These are phyloP conservation scores for Apiotrichum sp. DNA, from an alignment of 1,284 basidiomycete genomes.

Conservation along the genomic window DNA sequence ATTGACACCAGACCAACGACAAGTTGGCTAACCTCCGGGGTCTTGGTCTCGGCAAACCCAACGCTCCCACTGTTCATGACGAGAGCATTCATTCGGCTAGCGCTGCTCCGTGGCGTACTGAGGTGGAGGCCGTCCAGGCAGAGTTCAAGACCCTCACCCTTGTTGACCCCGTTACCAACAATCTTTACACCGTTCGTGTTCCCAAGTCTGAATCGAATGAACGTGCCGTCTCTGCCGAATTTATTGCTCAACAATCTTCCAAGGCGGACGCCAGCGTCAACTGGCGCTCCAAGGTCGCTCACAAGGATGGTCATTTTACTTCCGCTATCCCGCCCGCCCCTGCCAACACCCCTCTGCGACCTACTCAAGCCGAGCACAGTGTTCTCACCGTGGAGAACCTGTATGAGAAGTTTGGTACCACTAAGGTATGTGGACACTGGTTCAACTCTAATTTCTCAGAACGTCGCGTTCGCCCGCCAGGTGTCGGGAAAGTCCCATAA, in stretches of 20 bases:
- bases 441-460: neutral
- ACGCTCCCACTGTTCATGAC: constrained; percentile 11
- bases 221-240: neutral
- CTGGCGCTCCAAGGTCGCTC: constrained; percentile 25
- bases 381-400: constrained; percentile 37
- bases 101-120: neutral
- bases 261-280: constrained; percentile 40
- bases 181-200: constrained; percentile 10
- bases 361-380: neutral
- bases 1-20: neutral
- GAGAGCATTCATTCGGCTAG: constrained; percentile 14
- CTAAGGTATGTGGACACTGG: constrained; percentile 1
- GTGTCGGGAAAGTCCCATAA: neutral
- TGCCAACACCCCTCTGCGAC: neutral
- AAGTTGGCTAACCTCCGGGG: neutral
- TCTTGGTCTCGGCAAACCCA: constrained; percentile 15
- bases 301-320: neutral
- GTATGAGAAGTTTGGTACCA: constrained; percentile 30
- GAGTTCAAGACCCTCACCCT: constrained; percentile 9
- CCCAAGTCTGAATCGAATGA: constrained; percentile 2
- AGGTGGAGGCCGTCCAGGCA: neutral
- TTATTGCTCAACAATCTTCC: constrained; percentile 8
- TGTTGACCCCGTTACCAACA: constrained; percentile 13
- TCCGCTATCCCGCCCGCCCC: neutral
- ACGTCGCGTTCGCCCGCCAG: neutral